Base-by-base conservation (phyloP, 2,329 filamentous ascomycete genomes). In the Colletotrichum magnum region DNA sequence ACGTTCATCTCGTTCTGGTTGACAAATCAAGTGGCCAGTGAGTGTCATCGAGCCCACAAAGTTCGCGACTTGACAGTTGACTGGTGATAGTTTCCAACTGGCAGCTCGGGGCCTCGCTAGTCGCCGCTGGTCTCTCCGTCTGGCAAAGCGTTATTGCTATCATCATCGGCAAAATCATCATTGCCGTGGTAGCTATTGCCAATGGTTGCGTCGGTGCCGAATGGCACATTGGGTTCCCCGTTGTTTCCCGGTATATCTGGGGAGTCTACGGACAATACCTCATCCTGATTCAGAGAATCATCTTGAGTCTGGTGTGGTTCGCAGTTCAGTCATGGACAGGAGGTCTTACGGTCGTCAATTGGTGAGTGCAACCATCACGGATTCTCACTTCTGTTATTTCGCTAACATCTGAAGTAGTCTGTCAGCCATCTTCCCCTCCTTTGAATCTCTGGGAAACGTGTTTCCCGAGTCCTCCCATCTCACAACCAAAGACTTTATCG, bases 201-300 rank as follows among this genome's bases (percentile, higher is more conserved):
- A 70, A 70, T 26, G 67, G 67, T 1, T 62, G 53, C 15, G 67
- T 70, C 0, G 67, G 67, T 12, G 64, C 67, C 6, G 64, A 68
- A 16, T 83, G 79, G 72, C 82, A 84, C 68, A 81, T 84, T 39
- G 81, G 81, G 7, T 85, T 83, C 48, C 79, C 83, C 0, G 80
- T 85, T 15, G 75, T 79, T 6, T 77, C 77, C 12, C 76, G 83
- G 6, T 76, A 77, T 24, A 75, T 81, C 32, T 84, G 80, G 79
- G 83, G 82, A 15, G 75, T 82, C 60, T 80, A 77, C 39, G 82
- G 82, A 5, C 74, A 78, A 4, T 80, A 80, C 64, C 70, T 83
- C 51, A 75, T 78, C 28, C 74, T 85, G 52, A 65, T 81, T 45
- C 76, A 82, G 26, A 74, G 82, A 12, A 81, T 83, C 70, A 63